Conservation (phyloP, 2,329 filamentous ascomycete species). For the Colletotrichum navitas region DNA sequence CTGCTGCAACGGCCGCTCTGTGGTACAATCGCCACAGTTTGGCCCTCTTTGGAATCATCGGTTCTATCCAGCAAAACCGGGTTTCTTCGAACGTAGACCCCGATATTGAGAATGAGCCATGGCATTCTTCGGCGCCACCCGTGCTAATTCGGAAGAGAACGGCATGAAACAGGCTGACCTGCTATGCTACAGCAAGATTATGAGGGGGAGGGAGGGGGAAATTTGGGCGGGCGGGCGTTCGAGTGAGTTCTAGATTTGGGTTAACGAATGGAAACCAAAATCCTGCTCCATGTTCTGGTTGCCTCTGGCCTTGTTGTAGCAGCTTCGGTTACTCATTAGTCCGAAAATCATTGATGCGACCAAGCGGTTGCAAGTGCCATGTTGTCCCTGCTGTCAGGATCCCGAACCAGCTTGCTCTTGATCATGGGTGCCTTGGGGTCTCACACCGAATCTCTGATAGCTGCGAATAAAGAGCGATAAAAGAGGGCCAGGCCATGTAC, state of each 20-base stretch:
- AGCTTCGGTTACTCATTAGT: not conserved
- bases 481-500: not conserved
- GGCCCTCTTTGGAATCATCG: not conserved
- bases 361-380: not conserved
- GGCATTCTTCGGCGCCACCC: not conserved
- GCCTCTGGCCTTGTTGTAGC: not conserved
- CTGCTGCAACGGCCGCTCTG: slow-evolving; percentile 39
- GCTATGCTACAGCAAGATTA: not conserved
- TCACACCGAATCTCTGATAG: not conserved
- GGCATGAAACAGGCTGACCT: not conserved
- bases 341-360: not conserved
- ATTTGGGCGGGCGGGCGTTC: not conserved
- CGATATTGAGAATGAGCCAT: not conserved
- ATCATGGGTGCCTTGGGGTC: not conserved
- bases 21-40: slow-evolving; percentile 43
- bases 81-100: not conserved
- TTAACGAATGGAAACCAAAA: not conserved
- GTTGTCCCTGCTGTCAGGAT: not conserved
- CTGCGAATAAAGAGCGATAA: not conserved
- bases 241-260: not conserved
- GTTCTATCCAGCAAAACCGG: not conserved
- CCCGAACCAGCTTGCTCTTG: not conserved
- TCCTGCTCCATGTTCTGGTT: not conserved
- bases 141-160: not conserved
- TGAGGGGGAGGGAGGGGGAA: too few relatives aligned